A percentile compares a stretch with the other conserved stretches of the same genome.
These are phyloP conservation scores for Dimocarpus longan DNA, from an alignment of 345 rosid genomes.

Conservation along the genomic window DNA sequence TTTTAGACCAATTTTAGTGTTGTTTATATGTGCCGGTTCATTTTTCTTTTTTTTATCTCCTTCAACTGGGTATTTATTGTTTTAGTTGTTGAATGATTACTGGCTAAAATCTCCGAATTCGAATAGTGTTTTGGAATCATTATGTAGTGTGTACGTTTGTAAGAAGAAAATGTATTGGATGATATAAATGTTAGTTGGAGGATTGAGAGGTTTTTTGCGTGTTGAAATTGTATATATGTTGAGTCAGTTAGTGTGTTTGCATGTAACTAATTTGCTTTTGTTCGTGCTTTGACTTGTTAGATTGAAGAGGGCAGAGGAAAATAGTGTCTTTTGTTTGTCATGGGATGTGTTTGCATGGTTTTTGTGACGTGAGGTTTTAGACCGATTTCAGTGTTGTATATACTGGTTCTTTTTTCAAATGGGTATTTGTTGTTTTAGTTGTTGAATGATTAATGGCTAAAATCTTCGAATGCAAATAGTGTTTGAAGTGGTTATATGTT, in stretches of 20 bases:
- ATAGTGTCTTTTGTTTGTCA: neutral
- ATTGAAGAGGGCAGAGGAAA: neutral
- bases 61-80: neutral
- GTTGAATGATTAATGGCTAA: neutral
- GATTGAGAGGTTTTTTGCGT: too few relatives aligned
- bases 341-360: neutral
- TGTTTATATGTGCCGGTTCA: too few relatives aligned
- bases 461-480: neutral
- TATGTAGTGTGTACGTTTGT: neutral
- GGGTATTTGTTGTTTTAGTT: neutral
- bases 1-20: too few relatives aligned
- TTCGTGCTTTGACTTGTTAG: neutral
- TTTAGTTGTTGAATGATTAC: neutral
- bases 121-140: neutral
- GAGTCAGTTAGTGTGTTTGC: neutral
- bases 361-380: neutral
- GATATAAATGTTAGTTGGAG: neutral
- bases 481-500: neutral
- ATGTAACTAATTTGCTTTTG: neutral
- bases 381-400: neutral
- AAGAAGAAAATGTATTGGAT: neutral
- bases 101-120: neutral
- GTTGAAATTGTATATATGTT: neutral
- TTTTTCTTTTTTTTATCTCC: too few relatives aligned
- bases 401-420: neutral